These are phyloP conservation scores for Ceratocystiopsis minuta DNA, from an alignment of 2,329 filamentous ascomycete genomes.

Conservation along the genomic window DNA sequence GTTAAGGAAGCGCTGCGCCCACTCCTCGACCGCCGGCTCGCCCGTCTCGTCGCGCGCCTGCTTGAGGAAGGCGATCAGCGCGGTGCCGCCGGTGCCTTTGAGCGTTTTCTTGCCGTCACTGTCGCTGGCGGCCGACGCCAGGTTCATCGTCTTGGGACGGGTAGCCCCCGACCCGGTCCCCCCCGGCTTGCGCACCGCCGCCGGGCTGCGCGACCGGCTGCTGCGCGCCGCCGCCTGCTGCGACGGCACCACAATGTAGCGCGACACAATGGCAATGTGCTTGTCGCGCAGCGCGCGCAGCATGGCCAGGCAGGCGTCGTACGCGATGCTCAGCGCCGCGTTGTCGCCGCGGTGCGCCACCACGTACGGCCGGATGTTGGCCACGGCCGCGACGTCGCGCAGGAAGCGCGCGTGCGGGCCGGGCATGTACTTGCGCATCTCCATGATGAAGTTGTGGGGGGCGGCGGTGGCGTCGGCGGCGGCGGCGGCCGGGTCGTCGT, in stretches of 20 bases:
- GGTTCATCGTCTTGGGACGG: conserved; percentile 7
- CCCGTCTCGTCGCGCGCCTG: conserved; percentile 93
- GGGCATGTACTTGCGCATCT: conserved; percentile 97
- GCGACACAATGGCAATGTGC: conserved; percentile 88
- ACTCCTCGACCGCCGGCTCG: conserved; percentile 62
- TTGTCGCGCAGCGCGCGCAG: conserved; percentile 61
- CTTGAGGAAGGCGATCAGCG: conserved; percentile 87
- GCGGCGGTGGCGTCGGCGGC: conserved; percentile 11
- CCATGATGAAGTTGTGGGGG: conserved; percentile 78
- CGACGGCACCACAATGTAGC: conserved; percentile 85
- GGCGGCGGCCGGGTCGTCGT: background rate
- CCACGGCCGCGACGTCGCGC: conserved; percentile 55
- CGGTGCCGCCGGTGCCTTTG: conserved; percentile 82
- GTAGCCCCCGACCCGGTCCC: background rate
- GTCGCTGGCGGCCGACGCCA: conserved; percentile 1
- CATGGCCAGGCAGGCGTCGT: conserved; percentile 72
- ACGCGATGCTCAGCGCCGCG: conserved; percentile 55
- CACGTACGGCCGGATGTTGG: conserved; percentile 79
- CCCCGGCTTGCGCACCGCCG: conserved; percentile 17
- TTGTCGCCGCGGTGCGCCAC: conserved; percentile 37
- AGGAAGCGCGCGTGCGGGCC: conserved; percentile 81
- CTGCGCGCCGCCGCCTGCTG: conserved; percentile 47
- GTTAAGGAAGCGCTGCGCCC: conserved; percentile 41
- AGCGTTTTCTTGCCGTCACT: conserved; percentile 30
- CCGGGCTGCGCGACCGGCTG: conserved; percentile 40